Conservation (phyloP, 768 basidiomycete genomes). For the Pholiota molesta region DNA sequence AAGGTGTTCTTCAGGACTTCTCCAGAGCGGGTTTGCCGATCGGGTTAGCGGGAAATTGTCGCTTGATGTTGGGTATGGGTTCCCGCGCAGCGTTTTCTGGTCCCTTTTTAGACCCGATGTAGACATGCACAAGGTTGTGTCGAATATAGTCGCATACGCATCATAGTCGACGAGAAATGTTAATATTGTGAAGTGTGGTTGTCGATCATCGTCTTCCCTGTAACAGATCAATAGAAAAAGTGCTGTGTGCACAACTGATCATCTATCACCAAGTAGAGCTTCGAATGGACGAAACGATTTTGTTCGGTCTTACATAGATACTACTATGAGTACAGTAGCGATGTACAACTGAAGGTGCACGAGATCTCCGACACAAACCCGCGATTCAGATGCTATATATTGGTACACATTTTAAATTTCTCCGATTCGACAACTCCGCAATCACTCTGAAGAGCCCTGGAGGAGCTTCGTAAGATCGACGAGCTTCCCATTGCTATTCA, state of each 20-base stretch:
- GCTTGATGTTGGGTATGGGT: neutral
- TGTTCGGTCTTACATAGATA: neutral
- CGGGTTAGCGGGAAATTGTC: constrained; percentile 3
- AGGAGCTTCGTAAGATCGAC: constrained; percentile 55
- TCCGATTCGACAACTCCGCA: constrained; percentile 18
- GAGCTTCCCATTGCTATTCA: constrained; percentile 64
- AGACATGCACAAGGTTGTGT: constrained; percentile 3
- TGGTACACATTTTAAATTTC: constrained; percentile 12
- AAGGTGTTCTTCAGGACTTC: neutral
- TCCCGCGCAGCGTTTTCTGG: neutral
- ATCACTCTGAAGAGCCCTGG: constrained; percentile 9
- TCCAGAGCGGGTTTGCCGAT: neutral
- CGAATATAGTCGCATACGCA: neutral
- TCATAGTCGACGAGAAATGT: neutral
- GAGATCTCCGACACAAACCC: constrained; percentile 25
- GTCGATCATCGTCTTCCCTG: neutral
- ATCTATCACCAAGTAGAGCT: neutral
- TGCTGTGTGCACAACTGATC: neutral
- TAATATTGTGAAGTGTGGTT: neutral
- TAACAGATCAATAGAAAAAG: neutral
- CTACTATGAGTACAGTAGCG: neutral
- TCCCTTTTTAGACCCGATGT: neutral
- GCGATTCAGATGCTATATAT: constrained; percentile 3
- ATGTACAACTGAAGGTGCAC: constrained; percentile 7
- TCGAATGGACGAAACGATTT: neutral